Conservation (phyloP, 305 asterid species). For the Plantago coronopus region DNA sequence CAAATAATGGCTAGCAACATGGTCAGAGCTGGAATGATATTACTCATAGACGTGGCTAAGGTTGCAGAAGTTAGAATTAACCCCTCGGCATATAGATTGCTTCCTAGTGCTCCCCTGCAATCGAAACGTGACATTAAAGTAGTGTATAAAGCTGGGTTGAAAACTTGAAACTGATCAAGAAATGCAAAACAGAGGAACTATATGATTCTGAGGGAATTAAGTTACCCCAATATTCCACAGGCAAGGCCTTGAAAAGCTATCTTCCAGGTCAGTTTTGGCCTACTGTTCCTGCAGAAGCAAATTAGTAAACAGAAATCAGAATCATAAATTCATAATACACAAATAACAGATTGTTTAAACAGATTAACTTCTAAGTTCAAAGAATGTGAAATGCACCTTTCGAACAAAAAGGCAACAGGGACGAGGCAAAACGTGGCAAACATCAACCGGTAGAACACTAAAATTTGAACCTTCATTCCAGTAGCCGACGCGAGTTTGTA, state of each 20-base stretch:
- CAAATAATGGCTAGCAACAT: conserved; percentile 26
- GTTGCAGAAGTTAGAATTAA: conserved; percentile 32
- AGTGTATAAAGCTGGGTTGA: too few species aligned
- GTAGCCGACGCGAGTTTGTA: conserved; percentile 27
- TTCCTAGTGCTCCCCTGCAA: conserved; percentile 30
- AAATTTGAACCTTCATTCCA: conserved; percentile 30
- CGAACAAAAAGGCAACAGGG: conserved; percentile 36
- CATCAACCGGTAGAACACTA: conserved; percentile 29
- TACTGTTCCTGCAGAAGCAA: conserved; percentile 30
- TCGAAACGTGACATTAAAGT: too few species aligned
- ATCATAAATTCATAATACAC: not conserved
- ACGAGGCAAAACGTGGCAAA: conserved; percentile 31
- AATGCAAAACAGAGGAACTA: not conserved
- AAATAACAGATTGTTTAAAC: too few species aligned
- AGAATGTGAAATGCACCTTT: conserved; percentile 22
- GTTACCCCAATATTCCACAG: conserved; percentile 32
- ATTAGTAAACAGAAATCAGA: not conserved
- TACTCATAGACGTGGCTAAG: conserved; percentile 32
- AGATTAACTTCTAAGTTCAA: not conserved
- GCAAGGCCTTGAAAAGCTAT: conserved; percentile 26
- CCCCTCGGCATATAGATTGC: conserved; percentile 33
- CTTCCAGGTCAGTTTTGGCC: conserved; percentile 29
- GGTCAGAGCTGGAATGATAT: conserved; percentile 33
- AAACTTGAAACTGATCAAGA: conserved; percentile 3
- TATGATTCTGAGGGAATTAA: conserved; percentile 1